Evolutionary conservation across 2,329 filamentous ascomycete species (phyloP).

Genomic region (Aspergillus jensenii): DNA sequence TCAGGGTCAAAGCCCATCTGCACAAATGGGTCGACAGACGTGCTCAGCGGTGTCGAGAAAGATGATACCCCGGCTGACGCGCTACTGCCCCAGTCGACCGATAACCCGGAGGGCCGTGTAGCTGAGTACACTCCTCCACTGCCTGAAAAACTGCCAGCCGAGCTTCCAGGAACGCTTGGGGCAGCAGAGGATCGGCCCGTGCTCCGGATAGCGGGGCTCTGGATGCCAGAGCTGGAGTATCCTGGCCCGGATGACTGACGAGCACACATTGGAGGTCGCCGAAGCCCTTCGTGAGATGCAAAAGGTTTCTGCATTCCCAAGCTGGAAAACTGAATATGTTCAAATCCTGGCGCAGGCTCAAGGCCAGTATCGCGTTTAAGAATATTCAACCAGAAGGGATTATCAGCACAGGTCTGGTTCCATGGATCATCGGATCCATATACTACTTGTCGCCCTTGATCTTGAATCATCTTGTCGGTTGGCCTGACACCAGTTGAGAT

Average conservation of each 20-base stretch:
- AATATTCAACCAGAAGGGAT: constrained; percentile 45
- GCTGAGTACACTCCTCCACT: constrained; percentile 32
- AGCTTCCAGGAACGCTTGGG: constrained; percentile 37
- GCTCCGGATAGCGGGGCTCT: constrained; percentile 30
- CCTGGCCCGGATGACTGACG: constrained; percentile 26
- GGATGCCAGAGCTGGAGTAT: constrained; percentile 31
- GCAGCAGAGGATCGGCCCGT: constrained; percentile 35
- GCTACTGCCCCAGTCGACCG: constrained; percentile 35
- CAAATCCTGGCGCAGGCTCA: constrained; percentile 29
- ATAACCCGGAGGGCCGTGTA: constrained; percentile 26
- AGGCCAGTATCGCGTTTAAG: constrained; percentile 46
- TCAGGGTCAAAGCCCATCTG: constrained; percentile 41
- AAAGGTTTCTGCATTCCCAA: constrained; percentile 46
- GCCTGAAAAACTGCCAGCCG: constrained; percentile 35
- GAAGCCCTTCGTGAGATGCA: constrained; percentile 38
- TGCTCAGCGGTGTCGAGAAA: constrained; percentile 32
- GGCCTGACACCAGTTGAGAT: constrained; percentile 34
- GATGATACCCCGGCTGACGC: constrained; percentile 31
- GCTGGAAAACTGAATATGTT: constrained; percentile 36
- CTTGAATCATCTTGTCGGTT: constrained; percentile 38
- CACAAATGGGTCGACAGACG: constrained; percentile 32
- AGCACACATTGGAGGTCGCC: constrained; percentile 28
- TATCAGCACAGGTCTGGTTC: constrained; percentile 49
- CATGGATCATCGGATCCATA: constrained; percentile 37
- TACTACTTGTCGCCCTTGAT: constrained; percentile 35